Evolutionary conservation across 169 alveolate genomes (phyloP).

Genomic region (Besnoitia besnoiti): DNA sequence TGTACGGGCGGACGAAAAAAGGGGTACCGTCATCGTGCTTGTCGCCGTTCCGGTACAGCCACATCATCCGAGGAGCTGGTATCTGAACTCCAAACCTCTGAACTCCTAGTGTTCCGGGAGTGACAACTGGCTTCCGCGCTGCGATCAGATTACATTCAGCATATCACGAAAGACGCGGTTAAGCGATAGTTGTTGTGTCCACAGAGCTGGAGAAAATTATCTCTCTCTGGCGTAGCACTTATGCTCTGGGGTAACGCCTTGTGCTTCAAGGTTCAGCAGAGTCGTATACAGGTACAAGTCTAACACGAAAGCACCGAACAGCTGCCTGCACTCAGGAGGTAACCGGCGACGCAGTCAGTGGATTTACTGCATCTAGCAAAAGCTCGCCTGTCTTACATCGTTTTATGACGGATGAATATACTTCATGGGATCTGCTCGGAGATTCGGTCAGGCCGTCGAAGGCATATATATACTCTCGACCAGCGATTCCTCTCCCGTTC

Average conservation of each 20-base stretch:
- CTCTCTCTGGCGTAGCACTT: too few species aligned
- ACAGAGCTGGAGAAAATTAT: too few species aligned
- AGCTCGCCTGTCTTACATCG: slow-evolving; percentile 33
- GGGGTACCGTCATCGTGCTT: slow-evolving; percentile 87
- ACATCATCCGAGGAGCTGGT: slow-evolving; percentile 84
- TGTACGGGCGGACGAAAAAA: slow-evolving; percentile 83
- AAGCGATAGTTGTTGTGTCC: too few species aligned
- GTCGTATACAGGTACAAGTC: too few species aligned
- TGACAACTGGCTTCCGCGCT: slow-evolving; percentile 70
- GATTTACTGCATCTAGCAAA: too few species aligned
- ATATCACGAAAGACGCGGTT: too few species aligned
- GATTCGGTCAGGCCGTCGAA: slow-evolving; percentile 83
- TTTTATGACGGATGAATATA: slow-evolving; percentile 78
- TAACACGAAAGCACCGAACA: too few species aligned
- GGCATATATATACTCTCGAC: slow-evolving; percentile 78
- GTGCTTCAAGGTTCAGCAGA: too few species aligned
- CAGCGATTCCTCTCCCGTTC: slow-evolving; percentile 86
- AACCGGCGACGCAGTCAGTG: too few species aligned
- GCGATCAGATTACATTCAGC: too few species aligned
- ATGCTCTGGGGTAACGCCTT: too few species aligned
- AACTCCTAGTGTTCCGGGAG: slow-evolving; percentile 82
- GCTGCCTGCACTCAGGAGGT: too few species aligned
- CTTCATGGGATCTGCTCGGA: slow-evolving; percentile 79
- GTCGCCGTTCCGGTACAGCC: slow-evolving; percentile 91
- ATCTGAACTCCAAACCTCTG: slow-evolving; percentile 86